Evolutionary conservation across 2,329 filamentous ascomycete genomes (phyloP), one percentile per base, ranked within the genome.

Genomic region (Chrysoporthe cubensis): DNA sequence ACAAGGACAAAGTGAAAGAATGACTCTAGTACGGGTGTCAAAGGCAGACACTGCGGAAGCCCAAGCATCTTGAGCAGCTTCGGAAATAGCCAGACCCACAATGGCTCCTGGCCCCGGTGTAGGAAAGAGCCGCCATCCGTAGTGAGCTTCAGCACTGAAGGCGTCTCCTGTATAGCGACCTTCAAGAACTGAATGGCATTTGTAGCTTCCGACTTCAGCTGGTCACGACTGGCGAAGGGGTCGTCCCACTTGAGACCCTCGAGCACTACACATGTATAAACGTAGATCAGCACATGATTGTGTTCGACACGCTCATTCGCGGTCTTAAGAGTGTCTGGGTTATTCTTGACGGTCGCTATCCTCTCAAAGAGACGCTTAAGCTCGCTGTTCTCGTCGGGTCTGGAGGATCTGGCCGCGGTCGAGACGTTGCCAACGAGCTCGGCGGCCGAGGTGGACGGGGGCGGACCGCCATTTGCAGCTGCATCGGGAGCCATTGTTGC

Each of bases 391-490:
- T 91, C 89, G 73, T 90, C 86, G 64, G 86, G 86, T 73, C 87
- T 85, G 64, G 86, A 85, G 57, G 86, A 87, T 70, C 84, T 85
- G 63, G 86, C 84, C 62, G 87, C 87, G 32, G 90, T 86, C 56
- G 91, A 88, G 70, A 94, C 89, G 76, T 92, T 93, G 76, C 92
- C 90, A 71, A 96, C 93, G 67, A 97, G 89, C 78, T 96, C 92
- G 14, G 93, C 93, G 64, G 94, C 93, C 74, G 97, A 85, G 11
- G 94, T 96, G 18, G 94, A 97, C 14, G 93, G 91, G 50, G 89
- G 88, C 58, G 82, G 81, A 11, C 68, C 75, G 64, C 75, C 68
- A 37, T 68, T 57, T 48, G 65, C 66, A 42, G 62, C 60, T 42
- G 70, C 64, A 50, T 70, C 62, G 42, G 60, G 62, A 63, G 62